A percentile compares a stretch with the other conserved stretches of the same genome.
These are phyloP conservation scores for Dendryphion nanum DNA, from an alignment of 2,329 filamentous ascomycete genomes.

Conservation along the genomic window DNA sequence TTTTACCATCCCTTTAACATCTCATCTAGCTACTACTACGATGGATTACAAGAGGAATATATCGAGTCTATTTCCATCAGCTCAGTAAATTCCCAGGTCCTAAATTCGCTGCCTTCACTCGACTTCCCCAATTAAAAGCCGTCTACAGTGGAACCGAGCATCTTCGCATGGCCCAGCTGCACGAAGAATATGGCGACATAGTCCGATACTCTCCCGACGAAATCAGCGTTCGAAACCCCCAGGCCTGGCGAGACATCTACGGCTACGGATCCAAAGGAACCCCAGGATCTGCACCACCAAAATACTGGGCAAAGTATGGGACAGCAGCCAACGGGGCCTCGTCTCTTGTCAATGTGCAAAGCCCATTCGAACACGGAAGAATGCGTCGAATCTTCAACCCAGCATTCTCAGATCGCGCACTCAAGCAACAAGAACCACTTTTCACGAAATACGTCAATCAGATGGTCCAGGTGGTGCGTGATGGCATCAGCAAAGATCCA, in stretches of 20 bases:
- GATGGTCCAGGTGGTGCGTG: slow-evolving; percentile 39
- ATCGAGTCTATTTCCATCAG: slow-evolving; percentile 43
- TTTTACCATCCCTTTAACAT: background rate
- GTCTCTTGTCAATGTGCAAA: slow-evolving; percentile 28
- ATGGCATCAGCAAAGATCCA: slow-evolving; percentile 26
- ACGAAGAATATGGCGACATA: slow-evolving; percentile 41
- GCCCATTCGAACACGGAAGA: slow-evolving; percentile 34
- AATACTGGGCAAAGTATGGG: slow-evolving; percentile 16
- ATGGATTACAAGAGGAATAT: slow-evolving; percentile 14
- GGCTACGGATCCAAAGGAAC: slow-evolving; percentile 29
- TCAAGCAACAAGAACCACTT: slow-evolving; percentile 42
- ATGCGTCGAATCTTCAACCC: slow-evolving; percentile 41
- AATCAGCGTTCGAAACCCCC: slow-evolving; percentile 38
- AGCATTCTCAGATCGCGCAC: slow-evolving; percentile 43
- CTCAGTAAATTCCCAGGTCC: slow-evolving; percentile 46
- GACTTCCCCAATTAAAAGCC: slow-evolving; percentile 32
- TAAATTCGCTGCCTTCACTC: slow-evolving; percentile 32
- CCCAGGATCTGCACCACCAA: slow-evolving; percentile 8
- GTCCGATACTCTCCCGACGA: slow-evolving; percentile 43
- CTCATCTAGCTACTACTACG: slow-evolving; percentile 3
- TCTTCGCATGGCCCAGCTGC: slow-evolving; percentile 25
- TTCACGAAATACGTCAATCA: slow-evolving; percentile 42
- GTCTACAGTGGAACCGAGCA: slow-evolving; percentile 21
- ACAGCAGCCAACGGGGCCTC: slow-evolving; percentile 23
- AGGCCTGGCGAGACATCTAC: slow-evolving; percentile 38